These are phyloP conservation scores for Parasarocladium wereldwijsianum DNA, from an alignment of 2,329 filamentous ascomycete genomes.

Conservation along the genomic window DNA sequence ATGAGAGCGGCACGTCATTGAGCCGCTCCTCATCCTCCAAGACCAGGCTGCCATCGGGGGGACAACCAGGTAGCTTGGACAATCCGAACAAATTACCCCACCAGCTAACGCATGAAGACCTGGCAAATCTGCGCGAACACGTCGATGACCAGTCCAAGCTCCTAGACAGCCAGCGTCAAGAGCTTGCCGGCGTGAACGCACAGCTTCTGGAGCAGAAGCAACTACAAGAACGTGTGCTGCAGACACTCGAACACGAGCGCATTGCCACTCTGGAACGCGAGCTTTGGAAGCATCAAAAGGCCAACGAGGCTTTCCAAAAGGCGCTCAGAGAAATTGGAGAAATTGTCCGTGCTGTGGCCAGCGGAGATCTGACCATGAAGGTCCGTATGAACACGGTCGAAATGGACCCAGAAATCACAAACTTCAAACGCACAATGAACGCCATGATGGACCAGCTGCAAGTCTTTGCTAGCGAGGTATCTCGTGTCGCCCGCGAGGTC, in stretches of 20 bases:
- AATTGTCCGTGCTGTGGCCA: conserved; percentile 91
- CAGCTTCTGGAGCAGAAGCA: conserved; percentile 77
- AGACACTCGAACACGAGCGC: conserved; percentile 71
- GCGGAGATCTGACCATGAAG: conserved; percentile 91
- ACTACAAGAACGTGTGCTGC: conserved; percentile 68
- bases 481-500: conserved; percentile 85
- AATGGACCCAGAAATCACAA: conserved; percentile 96
- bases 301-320: conserved; percentile 97
- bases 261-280: conserved; percentile 85
- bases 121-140: conserved; percentile 75
- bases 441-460: conserved; percentile 98
- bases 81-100: conserved; percentile 20
- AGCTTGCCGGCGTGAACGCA: conserved; percentile 72
- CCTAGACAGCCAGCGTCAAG: conserved; percentile 73
- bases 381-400: conserved; percentile 90
- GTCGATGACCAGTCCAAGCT: conserved; percentile 88
- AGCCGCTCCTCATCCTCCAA: conserved; percentile 23
- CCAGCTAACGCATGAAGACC: conserved; percentile 64
- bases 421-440: conserved; percentile 96
- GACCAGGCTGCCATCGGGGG: conserved; percentile 12
- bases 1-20: conserved; percentile 33
- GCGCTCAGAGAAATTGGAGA: conserved; percentile 91
- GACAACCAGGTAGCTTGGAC: conserved; percentile 24
- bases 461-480: conserved; percentile 92
- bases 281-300: conserved; percentile 92